phyloP scores from a whole-genome alignment of 1,139 yeast species.

The Geotrichum histeridarum region DNA sequence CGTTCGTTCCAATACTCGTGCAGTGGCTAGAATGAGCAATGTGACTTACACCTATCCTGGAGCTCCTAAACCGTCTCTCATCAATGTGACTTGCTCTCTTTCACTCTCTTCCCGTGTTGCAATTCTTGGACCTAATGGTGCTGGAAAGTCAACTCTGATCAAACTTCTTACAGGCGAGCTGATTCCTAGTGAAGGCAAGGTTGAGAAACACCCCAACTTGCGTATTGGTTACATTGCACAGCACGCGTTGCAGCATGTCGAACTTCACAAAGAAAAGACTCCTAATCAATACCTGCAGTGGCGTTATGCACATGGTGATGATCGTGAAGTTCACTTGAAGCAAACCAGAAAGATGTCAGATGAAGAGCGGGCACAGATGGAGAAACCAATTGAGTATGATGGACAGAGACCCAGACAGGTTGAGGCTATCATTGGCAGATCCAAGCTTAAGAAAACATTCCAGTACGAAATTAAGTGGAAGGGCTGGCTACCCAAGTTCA shows the following conservation, averaged over 20 bases:
- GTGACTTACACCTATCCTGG: constrained; percentile 91
- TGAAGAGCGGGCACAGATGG: constrained; percentile 77
- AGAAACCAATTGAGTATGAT: constrained; percentile 73
- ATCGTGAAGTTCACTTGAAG: constrained; percentile 90
- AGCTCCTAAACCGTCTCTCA: constrained; percentile 74
- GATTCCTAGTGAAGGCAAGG: constrained; percentile 79
- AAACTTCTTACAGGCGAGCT: constrained; percentile 89
- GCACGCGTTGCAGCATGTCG: constrained; percentile 96
- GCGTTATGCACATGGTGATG: constrained; percentile 97
- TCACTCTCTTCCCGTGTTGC: constrained; percentile 95
- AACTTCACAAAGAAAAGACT: constrained; percentile 93
- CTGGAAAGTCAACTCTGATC: constrained; percentile 94
- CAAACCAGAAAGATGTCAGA: constrained; percentile 85
- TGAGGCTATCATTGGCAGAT: constrained; percentile 95
- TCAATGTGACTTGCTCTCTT: constrained; percentile 76
- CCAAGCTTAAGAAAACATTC: constrained; percentile 90
- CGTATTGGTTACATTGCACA: constrained; percentile 98
- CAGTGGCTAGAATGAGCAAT: constrained; percentile 85
- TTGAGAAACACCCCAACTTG: constrained; percentile 95
- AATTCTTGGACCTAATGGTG: constrained; percentile 96
- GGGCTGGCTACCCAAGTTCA: constrained; percentile 85
- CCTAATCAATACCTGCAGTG: constrained; percentile 97
- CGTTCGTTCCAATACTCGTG: constrained; percentile 89
- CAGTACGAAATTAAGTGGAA: constrained; percentile 97
- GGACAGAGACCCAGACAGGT: constrained; percentile 85